Conservation (phyloP, 1,139 yeast species). For the Waltiozyma sp. region DNA sequence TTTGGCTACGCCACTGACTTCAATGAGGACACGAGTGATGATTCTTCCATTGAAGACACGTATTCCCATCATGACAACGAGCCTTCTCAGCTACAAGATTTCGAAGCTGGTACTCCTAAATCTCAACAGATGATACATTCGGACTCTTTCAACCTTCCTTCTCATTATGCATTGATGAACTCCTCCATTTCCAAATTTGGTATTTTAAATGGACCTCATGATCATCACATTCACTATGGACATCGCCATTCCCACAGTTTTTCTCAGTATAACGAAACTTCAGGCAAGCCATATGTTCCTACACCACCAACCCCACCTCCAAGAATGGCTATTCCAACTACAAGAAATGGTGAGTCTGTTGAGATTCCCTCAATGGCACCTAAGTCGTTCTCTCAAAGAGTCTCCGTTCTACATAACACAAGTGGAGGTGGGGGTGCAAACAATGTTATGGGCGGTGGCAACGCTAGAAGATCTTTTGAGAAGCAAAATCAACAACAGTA, state of each 20-base stretch:
- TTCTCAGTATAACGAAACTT: slow-evolving; percentile 6
- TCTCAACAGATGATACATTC: not conserved
- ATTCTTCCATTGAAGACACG: slow-evolving; percentile 20
- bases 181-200: not conserved
- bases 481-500: slow-evolving; percentile 2
- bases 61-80: slow-evolving; percentile 4
- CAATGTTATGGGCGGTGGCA: not conserved
- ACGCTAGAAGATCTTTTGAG: slow-evolving; percentile 11
- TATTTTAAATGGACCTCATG: not conserved
- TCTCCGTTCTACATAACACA: slow-evolving; percentile 15
- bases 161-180: not conserved
- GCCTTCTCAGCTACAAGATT: not conserved
- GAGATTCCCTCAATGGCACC: slow-evolving; percentile 45
- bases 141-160: not conserved
- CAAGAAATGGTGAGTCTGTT: slow-evolving; percentile 66
- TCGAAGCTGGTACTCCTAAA: not conserved
- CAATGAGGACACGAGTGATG: slow-evolving; percentile 65
- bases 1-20: slow-evolving; percentile 46
- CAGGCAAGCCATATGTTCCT: slow-evolving; percentile 15
- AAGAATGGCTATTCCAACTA: slow-evolving; percentile 73
- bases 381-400: slow-evolving; percentile 21
- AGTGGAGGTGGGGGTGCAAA: slow-evolving; percentile 9
- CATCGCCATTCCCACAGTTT: slow-evolving; percentile 1
- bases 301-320: slow-evolving; percentile 54
- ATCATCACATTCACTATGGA: not conserved